These are phyloP conservation scores for Fusarium chlamydosporum DNA, from an alignment of 2,329 filamentous ascomycete genomes.

Conservation along the genomic window DNA sequence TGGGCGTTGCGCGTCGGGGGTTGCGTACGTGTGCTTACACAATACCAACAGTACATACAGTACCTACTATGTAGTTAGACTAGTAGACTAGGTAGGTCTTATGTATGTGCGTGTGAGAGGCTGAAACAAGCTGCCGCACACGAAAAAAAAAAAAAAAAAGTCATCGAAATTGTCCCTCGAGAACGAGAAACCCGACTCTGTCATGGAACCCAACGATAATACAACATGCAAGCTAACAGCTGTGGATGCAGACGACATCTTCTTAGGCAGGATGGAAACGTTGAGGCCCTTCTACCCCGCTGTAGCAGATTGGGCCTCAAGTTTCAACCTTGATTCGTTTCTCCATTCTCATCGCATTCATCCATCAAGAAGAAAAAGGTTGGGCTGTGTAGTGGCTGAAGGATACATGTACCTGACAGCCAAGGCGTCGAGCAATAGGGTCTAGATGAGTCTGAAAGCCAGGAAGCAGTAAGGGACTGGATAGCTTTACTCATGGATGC, in stretches of 20 bases:
- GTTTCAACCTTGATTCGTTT: slow-evolving; percentile 6
- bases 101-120: not conserved
- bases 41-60: not conserved
- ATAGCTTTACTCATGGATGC: slow-evolving; percentile 3
- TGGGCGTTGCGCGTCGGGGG: slow-evolving; percentile 3
- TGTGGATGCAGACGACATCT: slow-evolving; percentile 5
- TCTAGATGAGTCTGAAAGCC: slow-evolving; percentile 33
- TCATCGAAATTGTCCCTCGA: not conserved
- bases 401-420: slow-evolving; percentile 18
- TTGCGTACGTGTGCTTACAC: slow-evolving; percentile 2
- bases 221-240: not conserved
- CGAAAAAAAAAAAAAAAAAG: slow-evolving; percentile 1
- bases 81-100: too few relatives aligned
- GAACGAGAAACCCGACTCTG: not conserved
- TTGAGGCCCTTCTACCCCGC: slow-evolving; percentile 35
- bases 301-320: slow-evolving; percentile 29
- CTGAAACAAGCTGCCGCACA: slow-evolving; percentile 9
- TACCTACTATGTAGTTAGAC: not conserved
- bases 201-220: slow-evolving; percentile 7
- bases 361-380: not conserved
- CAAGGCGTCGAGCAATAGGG: slow-evolving; percentile 18
- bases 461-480: slow-evolving; percentile 15
- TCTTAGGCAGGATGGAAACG: slow-evolving; percentile 3
- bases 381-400: slow-evolving; percentile 26
- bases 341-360: slow-evolving; percentile 18